Conservation (phyloP, 2,329 filamentous ascomycete species). For the Samsoniella hepiali region DNA sequence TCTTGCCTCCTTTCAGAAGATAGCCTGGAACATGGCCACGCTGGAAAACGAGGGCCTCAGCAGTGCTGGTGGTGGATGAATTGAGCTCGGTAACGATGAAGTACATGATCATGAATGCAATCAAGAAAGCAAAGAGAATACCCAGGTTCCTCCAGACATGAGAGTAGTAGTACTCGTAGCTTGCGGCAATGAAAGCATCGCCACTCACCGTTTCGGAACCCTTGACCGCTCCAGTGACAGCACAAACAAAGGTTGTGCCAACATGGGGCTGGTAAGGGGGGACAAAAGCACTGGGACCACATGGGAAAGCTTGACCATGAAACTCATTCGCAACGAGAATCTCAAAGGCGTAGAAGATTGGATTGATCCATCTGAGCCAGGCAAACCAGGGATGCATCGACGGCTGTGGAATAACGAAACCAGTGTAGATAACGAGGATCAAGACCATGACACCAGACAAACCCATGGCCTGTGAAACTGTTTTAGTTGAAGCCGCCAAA, state of each 20-base stretch:
- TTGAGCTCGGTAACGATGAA: constrained; percentile 63
- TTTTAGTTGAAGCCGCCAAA: constrained; percentile 67
- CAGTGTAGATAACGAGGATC: constrained; percentile 58
- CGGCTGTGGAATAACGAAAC: constrained; percentile 48
- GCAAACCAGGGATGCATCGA: constrained; percentile 70
- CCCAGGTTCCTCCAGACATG: constrained; percentile 68
- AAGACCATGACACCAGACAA: constrained; percentile 54
- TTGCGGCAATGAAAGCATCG: constrained; percentile 55
- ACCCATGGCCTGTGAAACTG: constrained; percentile 56
- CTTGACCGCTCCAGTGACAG: constrained; percentile 50
- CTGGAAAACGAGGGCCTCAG: constrained; percentile 67
- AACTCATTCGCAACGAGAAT: constrained; percentile 72
- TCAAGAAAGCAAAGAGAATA: constrained; percentile 61
- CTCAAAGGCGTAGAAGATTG: constrained; percentile 72
- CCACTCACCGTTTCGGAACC: constrained; percentile 56
- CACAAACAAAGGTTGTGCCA: constrained; percentile 50
- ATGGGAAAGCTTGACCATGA: constrained; percentile 53
- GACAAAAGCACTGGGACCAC: constrained; percentile 46
- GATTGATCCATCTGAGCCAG: constrained; percentile 75
- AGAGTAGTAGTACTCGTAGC: constrained; percentile 54
- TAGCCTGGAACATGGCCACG: constrained; percentile 49
- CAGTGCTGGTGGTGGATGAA: constrained; percentile 58
- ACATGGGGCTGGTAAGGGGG: constrained; percentile 41
- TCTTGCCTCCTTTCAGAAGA: constrained; percentile 32
- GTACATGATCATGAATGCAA: constrained; percentile 63